These are phyloP conservation scores for Prunus mongolica DNA, from an alignment of 306 rosid genomes.

Conservation along the genomic window DNA sequence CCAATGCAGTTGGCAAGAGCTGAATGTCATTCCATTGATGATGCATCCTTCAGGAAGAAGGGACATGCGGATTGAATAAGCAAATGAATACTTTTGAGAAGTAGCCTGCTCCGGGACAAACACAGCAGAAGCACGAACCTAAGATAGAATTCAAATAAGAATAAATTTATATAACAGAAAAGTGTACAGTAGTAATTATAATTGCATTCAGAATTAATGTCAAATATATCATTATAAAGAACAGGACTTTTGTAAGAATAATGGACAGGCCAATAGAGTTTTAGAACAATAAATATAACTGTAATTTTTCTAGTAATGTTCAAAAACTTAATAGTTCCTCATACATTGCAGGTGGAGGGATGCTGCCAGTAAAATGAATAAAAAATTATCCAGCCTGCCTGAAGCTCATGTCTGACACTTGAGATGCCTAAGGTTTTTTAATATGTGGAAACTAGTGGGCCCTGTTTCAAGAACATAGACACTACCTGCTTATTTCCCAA, in stretches of 20 bases:
- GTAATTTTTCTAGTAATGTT: neutral
- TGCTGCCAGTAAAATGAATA: too few species aligned
- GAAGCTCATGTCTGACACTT: neutral
- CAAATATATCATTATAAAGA: neutral
- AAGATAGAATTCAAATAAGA: neutral
- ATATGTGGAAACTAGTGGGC: neutral
- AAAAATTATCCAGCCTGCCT: neutral
- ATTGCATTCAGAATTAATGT: neutral
- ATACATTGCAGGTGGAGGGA: neutral
- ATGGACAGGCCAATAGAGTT: neutral
- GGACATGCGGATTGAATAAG: conserved; percentile 84
- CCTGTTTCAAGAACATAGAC: neutral
- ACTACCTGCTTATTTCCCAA: neutral
- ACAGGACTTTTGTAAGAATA: neutral
- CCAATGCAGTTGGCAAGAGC: conserved; percentile 67
- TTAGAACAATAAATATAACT: neutral
- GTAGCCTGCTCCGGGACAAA: conserved; percentile 57
- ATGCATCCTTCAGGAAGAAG: conserved; percentile 64
- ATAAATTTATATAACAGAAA: neutral
- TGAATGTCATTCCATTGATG: conserved; percentile 51
- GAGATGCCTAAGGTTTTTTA: neutral
- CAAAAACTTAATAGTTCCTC: neutral
- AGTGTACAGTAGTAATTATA: neutral
- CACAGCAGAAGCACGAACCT: conserved; percentile 85
- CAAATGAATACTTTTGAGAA: conserved; percentile 39